These are phyloP conservation scores for Calycina herbarum DNA, from an alignment of 2,329 filamentous ascomycete species.

Conservation along the genomic window DNA sequence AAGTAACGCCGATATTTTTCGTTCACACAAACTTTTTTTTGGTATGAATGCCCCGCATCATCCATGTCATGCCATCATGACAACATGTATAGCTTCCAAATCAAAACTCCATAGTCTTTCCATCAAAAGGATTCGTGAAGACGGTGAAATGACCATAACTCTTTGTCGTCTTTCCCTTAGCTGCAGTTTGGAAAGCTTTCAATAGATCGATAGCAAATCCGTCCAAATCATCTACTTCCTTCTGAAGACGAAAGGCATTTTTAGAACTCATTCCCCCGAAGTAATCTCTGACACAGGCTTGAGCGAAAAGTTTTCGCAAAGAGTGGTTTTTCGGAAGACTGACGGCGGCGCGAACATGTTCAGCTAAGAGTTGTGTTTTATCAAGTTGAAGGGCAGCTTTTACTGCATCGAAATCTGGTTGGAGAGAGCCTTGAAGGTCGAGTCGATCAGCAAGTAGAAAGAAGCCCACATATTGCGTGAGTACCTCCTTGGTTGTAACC, in stretches of 20 bases:
- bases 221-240: not conserved
- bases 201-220: not conserved
- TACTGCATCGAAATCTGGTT: constrained; percentile 9
- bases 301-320: not conserved
- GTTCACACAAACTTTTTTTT: too few species aligned
- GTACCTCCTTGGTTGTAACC: not conserved
- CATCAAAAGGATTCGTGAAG: too few species aligned
- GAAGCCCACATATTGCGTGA: constrained; percentile 15
- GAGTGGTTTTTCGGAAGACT: not conserved
- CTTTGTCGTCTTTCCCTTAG: too few species aligned
- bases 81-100: too few species aligned
- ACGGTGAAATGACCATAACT: too few species aligned
- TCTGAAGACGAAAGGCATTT: not conserved
- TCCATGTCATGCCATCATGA: too few species aligned
- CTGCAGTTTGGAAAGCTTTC: not conserved
- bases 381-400: not conserved
- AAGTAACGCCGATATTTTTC: too few species aligned
- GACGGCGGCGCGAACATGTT: constrained; percentile 13
- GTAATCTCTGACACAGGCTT: not conserved
- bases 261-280: not conserved
- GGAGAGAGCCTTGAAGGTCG: constrained; percentile 15
- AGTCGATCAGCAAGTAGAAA: constrained; percentile 18
- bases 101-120: too few species aligned
- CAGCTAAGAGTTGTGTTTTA: constrained; percentile 2
- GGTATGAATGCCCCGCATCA: too few species aligned